Evolutionary conservation across 2,329 filamentous ascomycete species (phyloP).

Genomic region (Kalaharituber pfeilii): DNA sequence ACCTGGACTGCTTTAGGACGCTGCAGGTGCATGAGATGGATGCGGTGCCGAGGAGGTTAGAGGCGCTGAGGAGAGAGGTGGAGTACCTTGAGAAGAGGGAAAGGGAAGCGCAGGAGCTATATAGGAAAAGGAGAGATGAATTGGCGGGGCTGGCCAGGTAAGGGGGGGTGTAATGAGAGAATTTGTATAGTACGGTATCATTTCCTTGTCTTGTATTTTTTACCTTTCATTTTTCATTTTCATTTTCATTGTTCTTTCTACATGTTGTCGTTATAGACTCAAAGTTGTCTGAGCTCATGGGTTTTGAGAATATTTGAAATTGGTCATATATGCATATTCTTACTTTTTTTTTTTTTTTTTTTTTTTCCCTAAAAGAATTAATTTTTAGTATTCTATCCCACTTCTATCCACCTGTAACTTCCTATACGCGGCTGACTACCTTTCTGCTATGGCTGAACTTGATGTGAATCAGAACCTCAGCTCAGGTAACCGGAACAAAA

Average conservation of each 20-base stretch:
- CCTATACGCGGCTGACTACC: no score
- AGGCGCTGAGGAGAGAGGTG: slow-evolving; percentile 65
- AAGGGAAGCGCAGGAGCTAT: slow-evolving; percentile 77
- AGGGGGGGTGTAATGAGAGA: no score
- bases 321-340: neutral
- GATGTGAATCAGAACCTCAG: no score
- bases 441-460: no score
- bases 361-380: neutral
- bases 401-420: no score
- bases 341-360: neutral
- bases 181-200: no score
- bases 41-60: slow-evolving; percentile 53
- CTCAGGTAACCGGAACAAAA: no score
- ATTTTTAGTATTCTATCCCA: neutral
- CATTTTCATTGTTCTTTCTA: no score
- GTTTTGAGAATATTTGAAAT: neutral
- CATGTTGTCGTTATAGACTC: neutral
- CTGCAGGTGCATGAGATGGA: slow-evolving; percentile 65
- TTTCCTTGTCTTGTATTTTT: slow-evolving; percentile 2
- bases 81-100: slow-evolving; percentile 63
- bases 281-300: neutral
- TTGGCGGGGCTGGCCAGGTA: slow-evolving; percentile 48
- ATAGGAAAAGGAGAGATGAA: slow-evolving; percentile 60
- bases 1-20: slow-evolving; percentile 56
- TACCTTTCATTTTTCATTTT: slow-evolving; percentile 3